Percentiles rank a stretch among this genome's conserved stretches.
phyloP scores from a whole-genome alignment of 306 rosid genomes.

The Ormosia emarginata region DNA sequence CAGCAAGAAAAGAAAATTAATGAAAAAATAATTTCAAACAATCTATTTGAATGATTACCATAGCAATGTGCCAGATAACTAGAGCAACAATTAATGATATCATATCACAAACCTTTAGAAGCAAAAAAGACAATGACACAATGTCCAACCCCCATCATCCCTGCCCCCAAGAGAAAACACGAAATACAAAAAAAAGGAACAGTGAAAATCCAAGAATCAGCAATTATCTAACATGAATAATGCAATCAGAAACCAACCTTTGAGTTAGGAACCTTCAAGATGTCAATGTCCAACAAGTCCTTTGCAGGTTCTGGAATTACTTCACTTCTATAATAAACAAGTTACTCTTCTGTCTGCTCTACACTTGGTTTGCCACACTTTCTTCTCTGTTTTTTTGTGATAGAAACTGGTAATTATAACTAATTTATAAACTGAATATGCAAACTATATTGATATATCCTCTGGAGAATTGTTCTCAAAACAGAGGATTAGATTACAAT shows the following conservation, averaged over 20 bases:
- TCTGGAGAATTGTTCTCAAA: too few species aligned
- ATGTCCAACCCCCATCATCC: neutral
- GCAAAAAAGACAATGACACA: neutral
- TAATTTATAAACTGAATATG: too few species aligned
- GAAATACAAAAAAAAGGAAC: neutral
- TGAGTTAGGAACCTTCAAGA: constrained; percentile 27
- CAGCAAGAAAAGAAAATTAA: neutral
- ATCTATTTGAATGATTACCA: neutral
- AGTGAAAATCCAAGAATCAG: neutral
- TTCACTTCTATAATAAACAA: constrained; percentile 41
- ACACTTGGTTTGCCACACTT: constrained; percentile 46
- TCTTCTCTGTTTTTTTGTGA: constrained; percentile 67
- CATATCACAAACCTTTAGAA: neutral
- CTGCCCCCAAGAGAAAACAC: too few species aligned
- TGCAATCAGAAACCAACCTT: constrained; percentile 48
- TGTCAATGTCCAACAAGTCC: constrained; percentile 39
- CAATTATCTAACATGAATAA: neutral
- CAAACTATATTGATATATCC: too few species aligned
- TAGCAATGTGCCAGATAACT: neutral
- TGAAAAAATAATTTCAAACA: neutral
- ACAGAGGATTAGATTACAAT: too few species aligned
- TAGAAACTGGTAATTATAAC: too few species aligned
- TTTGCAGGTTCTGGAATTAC: constrained; percentile 32
- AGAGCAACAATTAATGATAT: neutral
- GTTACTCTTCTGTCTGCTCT: constrained; percentile 36